These are phyloP conservation scores for Tylopilus felleus DNA, from an alignment of 768 basidiomycete genomes.

Conservation along the genomic window DNA sequence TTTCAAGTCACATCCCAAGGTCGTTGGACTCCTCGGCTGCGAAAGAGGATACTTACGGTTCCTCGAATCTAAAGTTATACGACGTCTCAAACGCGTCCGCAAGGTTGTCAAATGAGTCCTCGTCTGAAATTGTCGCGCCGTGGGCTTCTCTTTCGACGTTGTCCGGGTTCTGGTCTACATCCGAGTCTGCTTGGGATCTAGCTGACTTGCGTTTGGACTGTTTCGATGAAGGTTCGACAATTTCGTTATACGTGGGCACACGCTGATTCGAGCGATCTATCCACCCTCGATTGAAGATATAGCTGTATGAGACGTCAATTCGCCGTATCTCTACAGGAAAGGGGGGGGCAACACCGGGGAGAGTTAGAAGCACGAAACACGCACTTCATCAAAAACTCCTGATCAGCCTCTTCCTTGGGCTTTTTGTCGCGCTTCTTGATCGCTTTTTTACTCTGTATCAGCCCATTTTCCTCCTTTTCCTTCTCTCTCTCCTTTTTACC, in stretches of 20 bases:
- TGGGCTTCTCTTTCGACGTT: constrained; percentile 27
- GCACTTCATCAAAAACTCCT: constrained; percentile 88
- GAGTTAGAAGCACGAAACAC: constrained; percentile 30
- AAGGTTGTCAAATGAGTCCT: constrained; percentile 84
- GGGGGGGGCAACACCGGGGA: not conserved
- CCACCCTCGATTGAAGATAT: constrained; percentile 97
- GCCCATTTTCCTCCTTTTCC: constrained; percentile 29
- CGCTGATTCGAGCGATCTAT: constrained; percentile 73
- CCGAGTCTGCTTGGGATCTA: constrained; percentile 14
- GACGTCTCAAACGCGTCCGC: constrained; percentile 92
- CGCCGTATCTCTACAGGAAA: not conserved
- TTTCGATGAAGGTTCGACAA: constrained; percentile 47
- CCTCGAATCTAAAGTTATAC: constrained; percentile 98
- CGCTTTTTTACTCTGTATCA: constrained; percentile 22
- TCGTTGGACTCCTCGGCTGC: not conserved
- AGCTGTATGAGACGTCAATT: constrained; percentile 46
- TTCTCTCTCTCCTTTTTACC: constrained; percentile 32
- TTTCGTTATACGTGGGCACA: constrained; percentile 83
- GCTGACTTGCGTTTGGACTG: constrained; percentile 20
- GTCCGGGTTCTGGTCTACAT: constrained; percentile 2
- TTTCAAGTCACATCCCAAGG: not conserved
- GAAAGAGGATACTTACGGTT: constrained; percentile 61
- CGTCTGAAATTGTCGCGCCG: constrained; percentile 44
- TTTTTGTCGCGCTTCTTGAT: constrained; percentile 18
- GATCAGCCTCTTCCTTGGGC: constrained; percentile 63